Evolutionary conservation across 192 early-diverging fungal genomes (phyloP).

Genomic region (Coemansia biformis): DNA sequence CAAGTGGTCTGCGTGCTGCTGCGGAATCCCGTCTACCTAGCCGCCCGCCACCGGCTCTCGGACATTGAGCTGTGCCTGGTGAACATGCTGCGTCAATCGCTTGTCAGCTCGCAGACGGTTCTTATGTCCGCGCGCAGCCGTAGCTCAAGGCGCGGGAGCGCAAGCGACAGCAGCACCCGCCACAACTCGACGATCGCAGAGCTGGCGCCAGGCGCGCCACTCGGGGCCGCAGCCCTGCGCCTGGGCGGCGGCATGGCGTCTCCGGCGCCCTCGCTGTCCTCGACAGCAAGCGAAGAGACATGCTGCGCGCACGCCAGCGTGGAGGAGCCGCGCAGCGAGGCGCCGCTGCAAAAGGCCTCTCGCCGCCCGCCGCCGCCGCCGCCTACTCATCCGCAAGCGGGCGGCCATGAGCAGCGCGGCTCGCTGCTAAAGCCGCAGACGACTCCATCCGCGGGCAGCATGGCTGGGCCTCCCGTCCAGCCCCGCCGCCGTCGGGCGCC

Average conservation of each 20-base stretch:
- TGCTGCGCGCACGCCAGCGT: slow-evolving; percentile 18
- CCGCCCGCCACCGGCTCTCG: slow-evolving; percentile 32
- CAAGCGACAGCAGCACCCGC: slow-evolving; percentile 29
- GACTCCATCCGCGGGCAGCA: not conserved
- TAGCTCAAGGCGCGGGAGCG: slow-evolving; percentile 25
- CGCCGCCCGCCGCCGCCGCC: slow-evolving; percentile 26
- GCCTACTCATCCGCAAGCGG: not conserved
- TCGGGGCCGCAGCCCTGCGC: too few relatives aligned
- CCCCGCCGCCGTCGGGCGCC: slow-evolving; percentile 25
- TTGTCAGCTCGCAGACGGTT: slow-evolving; percentile 29
- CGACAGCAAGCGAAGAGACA: slow-evolving; percentile 41
- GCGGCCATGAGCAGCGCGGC: too few relatives aligned
- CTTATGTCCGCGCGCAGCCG: not conserved
- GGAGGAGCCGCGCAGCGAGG: slow-evolving; percentile 1
- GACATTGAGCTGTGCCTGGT: slow-evolving; percentile 50
- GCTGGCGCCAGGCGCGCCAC: too few relatives aligned
- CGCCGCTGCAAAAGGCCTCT: slow-evolving; percentile 1
- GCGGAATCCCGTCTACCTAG: slow-evolving; percentile 55
- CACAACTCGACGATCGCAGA: slow-evolving; percentile 31
- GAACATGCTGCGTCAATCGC: slow-evolving; percentile 37
- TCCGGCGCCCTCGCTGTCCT: slow-evolving; percentile 33
- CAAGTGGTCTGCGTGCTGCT: slow-evolving; percentile 61
- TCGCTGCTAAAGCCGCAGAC: too few relatives aligned
- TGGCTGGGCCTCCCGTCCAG: slow-evolving; percentile 1
- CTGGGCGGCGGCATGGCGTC: slow-evolving; percentile 20